Evolutionary conservation across 2,329 filamentous ascomycete species (phyloP), one percentile per base, ranked within the genome.

Genomic region (Tolypocladium endophyticum): DNA sequence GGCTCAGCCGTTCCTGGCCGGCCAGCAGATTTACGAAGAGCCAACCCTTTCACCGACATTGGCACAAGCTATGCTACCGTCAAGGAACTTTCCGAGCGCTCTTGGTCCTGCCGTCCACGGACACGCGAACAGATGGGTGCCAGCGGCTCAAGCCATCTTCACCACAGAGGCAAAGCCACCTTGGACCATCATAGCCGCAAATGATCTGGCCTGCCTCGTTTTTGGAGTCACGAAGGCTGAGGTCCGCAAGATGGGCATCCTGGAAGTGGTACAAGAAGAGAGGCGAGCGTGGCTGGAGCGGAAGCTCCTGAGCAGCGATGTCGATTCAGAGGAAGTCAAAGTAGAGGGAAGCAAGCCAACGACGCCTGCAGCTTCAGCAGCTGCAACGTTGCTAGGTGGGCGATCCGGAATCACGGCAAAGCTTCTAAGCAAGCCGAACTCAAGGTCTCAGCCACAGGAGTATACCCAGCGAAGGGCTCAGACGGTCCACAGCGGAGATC

Each of bases 201-300:
- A 99, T 70, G 94, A 99, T 71, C 80, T 99, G 56, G 94, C 94
- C 23, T 99, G 94, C 73, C 80, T 99, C 52, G 88, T 97, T n/a
- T 99, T 97, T 75, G 94, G 94, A n/a, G 91, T 99, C 12, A 96
- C 92, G n/a, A 90, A 91, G 69, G 90, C 90, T 5, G 94, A 99
- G 73, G 90, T 99, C 30, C 86, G 92, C 59, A 97, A 92, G 70
- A 86, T 97, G 79, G 93, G 94, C 55, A 97, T 99, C 60, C 75
- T 99, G 61, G 92, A 97, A 71, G 91, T 99, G 36, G 92, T 99
- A 23, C 89, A 93, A 72, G 86, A 92, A 72, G 93, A 97, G 72
- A 83, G 92, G 61, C 81, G 93, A 65, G 84, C 87, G 35, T 99
- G 94, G 94, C 79, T 99, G 33, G 91, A 95, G 70, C 85, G 87